Evolutionary conservation across 345 rosid species (phyloP), one percentile per base, ranked within the genome.

Genomic region (Eucalyptus polybractea): DNA sequence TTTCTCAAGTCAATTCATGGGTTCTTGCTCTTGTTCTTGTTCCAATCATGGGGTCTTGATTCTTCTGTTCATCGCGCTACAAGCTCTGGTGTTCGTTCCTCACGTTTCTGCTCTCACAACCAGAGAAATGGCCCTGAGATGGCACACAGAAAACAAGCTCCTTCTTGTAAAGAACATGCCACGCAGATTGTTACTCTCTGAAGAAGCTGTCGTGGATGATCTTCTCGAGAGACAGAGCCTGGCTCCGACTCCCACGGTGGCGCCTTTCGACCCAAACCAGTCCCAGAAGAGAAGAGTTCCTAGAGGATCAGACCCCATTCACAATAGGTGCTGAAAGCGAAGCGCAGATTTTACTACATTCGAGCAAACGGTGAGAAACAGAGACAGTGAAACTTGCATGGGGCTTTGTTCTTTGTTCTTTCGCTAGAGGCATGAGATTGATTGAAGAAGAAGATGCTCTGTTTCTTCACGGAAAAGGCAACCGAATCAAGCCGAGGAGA

Each of bases 241-340:
- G 88, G 95, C 96, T 3, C 97, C 95, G 50, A 90, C 94, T 8
- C 98, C 98, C 88, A 90, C 96, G 11, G 80, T 88, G 87, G 92
- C 88, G 88, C 53, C 42, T 90, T 93, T 94, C 88, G 95, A 95
- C 88, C 95, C 95, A 8, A 92, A 92, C 90, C 97, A 94, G 90
- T 96, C 96, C 17, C 90, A 93, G 86, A 97, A 96, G 91, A 93
- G 98, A 93, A 86, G 91, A 90, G 96, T 95, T 90, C 90, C 94
- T 50, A 95, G 88, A 94, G 99, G 99, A 88, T 97, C 99, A 5
- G 97, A 97, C 92, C 99, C 99, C 62, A 97, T 97, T 88, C 99
- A 95, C 93, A 97, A 97, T 93, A 93, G 91, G 90, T 93, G 95
- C 90, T 95, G 92, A 93, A 22, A 37, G 45, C 24, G 27, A 76